phyloP scores from a whole-genome alignment of 345 rosid genomes.

The Durio zibethinus region DNA sequence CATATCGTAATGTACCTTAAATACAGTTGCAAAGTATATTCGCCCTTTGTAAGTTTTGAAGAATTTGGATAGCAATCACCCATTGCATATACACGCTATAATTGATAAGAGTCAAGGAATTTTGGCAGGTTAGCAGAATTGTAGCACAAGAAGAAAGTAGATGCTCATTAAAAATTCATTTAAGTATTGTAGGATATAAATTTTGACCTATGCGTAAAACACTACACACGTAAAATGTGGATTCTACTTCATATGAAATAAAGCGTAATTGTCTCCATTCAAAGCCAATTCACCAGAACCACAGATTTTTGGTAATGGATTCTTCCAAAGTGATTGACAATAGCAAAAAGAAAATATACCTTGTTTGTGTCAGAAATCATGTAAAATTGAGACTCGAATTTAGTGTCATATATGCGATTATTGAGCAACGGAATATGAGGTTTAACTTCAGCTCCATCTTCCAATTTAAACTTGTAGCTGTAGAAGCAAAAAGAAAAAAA shows the following conservation, averaged over 20 bases:
- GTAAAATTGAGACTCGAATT: slow-evolving; percentile 95
- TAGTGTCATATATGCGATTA: slow-evolving; percentile 92
- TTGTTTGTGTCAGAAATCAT: slow-evolving; percentile 90
- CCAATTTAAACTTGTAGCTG: slow-evolving; percentile 93
- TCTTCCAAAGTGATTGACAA: neutral
- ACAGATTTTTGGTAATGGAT: neutral
- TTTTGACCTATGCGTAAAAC: neutral
- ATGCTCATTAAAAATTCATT: neutral
- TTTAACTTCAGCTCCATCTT: slow-evolving; percentile 84
- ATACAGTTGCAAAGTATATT: slow-evolving; percentile 69
- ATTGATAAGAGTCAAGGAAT: slow-evolving; percentile 2
- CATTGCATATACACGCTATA: slow-evolving; percentile 75
- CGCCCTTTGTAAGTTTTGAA: slow-evolving; percentile 93
- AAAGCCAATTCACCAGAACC: slow-evolving; percentile 3
- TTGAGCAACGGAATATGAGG: slow-evolving; percentile 86
- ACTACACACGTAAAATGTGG: neutral
- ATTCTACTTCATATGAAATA: slow-evolving; percentile 1
- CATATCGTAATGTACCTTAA: slow-evolving; percentile 48
- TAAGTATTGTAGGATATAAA: neutral
- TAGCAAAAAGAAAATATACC: slow-evolving; percentile 43
- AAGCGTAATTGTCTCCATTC: neutral
- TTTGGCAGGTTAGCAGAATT: slow-evolving; percentile 5
- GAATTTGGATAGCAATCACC: slow-evolving; percentile 86
- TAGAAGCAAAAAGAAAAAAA: slow-evolving; percentile 27
- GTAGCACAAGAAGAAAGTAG: slow-evolving; percentile 8